phyloP scores from a whole-genome alignment of 2,329 filamentous ascomycete species.

The Trichoderma sp. region DNA sequence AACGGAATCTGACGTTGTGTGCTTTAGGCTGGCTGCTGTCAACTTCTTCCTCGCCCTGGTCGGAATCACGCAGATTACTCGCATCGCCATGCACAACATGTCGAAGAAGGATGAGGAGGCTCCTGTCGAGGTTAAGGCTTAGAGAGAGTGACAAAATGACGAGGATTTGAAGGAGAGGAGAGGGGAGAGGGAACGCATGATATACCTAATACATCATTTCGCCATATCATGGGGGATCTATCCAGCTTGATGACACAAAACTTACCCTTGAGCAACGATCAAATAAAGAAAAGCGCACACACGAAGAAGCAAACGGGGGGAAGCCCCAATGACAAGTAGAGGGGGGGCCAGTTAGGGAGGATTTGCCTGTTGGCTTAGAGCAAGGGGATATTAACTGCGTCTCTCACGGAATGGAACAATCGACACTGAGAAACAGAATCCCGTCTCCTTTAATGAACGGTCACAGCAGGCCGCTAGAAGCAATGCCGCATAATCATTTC shows the following conservation, averaged over 20 bases:
- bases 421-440: too few relatives aligned
- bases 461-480: too few relatives aligned
- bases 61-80: constrained; percentile 76
- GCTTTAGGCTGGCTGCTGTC: constrained; percentile 76
- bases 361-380: constrained; percentile 9
- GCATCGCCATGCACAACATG: constrained; percentile 70
- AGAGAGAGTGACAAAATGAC: not conserved
- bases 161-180: not conserved
- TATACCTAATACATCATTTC: constrained; percentile 19
- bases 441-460: too few relatives aligned
- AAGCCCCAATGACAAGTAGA: not conserved
- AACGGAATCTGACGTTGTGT: not conserved
- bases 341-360: not conserved
- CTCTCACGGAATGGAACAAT: too few relatives aligned
- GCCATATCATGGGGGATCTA: not conserved
- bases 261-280: not conserved
- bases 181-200: not conserved
- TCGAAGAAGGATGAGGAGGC: constrained; percentile 57
- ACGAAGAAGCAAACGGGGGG: not conserved
- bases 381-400: not conserved
- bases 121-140: constrained; percentile 45
- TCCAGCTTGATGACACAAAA: not conserved
- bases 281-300: not conserved
- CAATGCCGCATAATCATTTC: too few relatives aligned
- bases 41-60: constrained; percentile 97